Conservation (phyloP, 2,329 filamentous ascomycete species). For the Hypoxylon sp. region DNA sequence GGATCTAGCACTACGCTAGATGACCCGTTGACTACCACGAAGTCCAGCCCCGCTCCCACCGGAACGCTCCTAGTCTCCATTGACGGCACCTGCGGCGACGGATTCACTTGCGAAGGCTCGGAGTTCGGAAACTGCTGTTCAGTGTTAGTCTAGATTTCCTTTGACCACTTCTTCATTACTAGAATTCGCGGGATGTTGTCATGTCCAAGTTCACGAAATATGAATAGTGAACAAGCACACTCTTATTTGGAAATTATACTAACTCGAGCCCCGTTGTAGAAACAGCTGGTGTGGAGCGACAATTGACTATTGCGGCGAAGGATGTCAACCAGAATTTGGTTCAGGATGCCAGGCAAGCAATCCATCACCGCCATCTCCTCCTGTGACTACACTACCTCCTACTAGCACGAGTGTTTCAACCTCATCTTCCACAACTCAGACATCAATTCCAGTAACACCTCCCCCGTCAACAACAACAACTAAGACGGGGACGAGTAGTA, state of each 20-base stretch:
- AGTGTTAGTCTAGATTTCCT: constrained; percentile 44
- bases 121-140: constrained; percentile 54
- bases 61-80: constrained; percentile 45
- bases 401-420: constrained; percentile 30
- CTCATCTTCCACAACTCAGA: constrained; percentile 32
- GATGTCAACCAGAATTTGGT: constrained; percentile 58
- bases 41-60: constrained; percentile 42
- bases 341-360: constrained; percentile 51
- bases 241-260: constrained; percentile 19
- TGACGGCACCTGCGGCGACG: constrained; percentile 51
- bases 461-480: constrained; percentile 35
- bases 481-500: constrained; percentile 42
- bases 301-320: constrained; percentile 57
- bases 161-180: background rate
- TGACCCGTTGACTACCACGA: constrained; percentile 43
- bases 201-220: constrained; percentile 16
- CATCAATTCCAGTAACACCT: constrained; percentile 25
- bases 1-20: constrained; percentile 35
- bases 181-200: background rate
- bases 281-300: constrained; percentile 58
- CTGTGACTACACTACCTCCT: constrained; percentile 37
- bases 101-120: constrained; percentile 52
- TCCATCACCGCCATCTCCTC: constrained; percentile 40
- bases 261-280: constrained; percentile 36
- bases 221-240: constrained; percentile 26